These are phyloP conservation scores for Kodamaea alishanica DNA, from an alignment of 1,139 yeast species.

Conservation along the genomic window DNA sequence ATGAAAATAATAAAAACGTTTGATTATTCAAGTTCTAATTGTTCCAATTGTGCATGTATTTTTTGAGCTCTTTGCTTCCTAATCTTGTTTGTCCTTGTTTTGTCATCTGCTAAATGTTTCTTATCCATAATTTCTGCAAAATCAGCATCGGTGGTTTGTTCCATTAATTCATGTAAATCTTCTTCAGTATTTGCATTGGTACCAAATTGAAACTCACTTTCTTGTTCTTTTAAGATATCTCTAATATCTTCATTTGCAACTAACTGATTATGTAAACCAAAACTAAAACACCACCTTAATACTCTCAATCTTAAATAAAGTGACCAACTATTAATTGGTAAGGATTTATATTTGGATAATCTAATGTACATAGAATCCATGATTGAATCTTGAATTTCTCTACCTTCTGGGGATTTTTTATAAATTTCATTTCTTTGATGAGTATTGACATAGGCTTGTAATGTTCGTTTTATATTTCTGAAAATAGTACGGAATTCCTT, in stretches of 20 bases:
- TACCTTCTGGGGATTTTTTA: conserved; percentile 36
- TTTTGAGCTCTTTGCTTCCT: conserved; percentile 15
- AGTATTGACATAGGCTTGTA: conserved; percentile 41
- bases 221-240: conserved; percentile 43
- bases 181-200: conserved; percentile 6
- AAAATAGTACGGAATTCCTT: conserved; percentile 59
- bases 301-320: conserved; percentile 58
- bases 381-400: conserved; percentile 35
- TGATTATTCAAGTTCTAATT: conserved; percentile 7
- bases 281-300: conserved; percentile 69
- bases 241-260: conserved; percentile 47
- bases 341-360: conserved; percentile 51
- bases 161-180: conserved; percentile 9
- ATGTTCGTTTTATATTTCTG: conserved; percentile 55
- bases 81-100: conserved; percentile 15
- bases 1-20: too few relatives aligned
- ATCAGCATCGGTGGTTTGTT: conserved; percentile 9
- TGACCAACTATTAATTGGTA: conserved; percentile 66
- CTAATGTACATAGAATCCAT: conserved; percentile 49
- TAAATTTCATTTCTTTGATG: conserved; percentile 32
- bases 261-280: conserved; percentile 62
- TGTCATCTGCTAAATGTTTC: conserved; percentile 13
- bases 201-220: conserved; percentile 20
- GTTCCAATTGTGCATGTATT: conserved; percentile 12
- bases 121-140: conserved; percentile 12